Conservation (phyloP, 148 eudicot species). For the Rhododendron ovatum region DNA sequence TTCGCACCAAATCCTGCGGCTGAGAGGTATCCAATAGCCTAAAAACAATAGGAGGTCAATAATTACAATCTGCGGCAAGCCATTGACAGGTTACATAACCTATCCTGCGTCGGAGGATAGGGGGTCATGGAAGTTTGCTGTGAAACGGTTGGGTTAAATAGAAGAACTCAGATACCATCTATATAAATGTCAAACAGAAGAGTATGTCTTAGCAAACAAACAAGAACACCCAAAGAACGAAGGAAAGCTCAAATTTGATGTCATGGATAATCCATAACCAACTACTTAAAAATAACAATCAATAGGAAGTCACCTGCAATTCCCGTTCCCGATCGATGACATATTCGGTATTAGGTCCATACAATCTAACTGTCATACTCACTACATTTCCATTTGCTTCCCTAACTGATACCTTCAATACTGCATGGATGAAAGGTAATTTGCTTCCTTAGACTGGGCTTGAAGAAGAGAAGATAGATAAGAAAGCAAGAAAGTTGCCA, state of each 20-base stretch:
- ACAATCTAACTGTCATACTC: constrained; percentile 62
- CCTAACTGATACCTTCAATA: constrained; percentile 76
- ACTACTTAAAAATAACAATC: background rate
- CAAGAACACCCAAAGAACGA: background rate
- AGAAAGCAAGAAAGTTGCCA: background rate
- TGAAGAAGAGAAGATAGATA: background rate
- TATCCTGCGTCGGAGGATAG: background rate
- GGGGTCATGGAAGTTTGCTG: background rate
- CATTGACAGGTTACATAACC: background rate
- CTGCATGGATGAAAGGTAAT: constrained; percentile 36
- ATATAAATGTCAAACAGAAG: background rate
- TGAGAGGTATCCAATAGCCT: constrained; percentile 89
- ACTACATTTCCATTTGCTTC: constrained; percentile 49
- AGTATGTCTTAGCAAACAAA: background rate
- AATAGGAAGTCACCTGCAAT: constrained; percentile 44
- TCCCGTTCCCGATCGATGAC: constrained; percentile 89
- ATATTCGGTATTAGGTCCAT: constrained; percentile 96
- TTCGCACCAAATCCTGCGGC: constrained; percentile 99
- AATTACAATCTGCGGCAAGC: constrained; percentile 21
- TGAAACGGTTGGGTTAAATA: background rate
- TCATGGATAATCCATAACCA: background rate
- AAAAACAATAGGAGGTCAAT: constrained; percentile 25
- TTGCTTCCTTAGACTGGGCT: background rate
- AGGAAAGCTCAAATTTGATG: background rate
- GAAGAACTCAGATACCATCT: constrained; percentile 10